Conservation (phyloP, 495 filamentous ascomycete genomes). For the Lasiosphaeria hispida region DNA sequence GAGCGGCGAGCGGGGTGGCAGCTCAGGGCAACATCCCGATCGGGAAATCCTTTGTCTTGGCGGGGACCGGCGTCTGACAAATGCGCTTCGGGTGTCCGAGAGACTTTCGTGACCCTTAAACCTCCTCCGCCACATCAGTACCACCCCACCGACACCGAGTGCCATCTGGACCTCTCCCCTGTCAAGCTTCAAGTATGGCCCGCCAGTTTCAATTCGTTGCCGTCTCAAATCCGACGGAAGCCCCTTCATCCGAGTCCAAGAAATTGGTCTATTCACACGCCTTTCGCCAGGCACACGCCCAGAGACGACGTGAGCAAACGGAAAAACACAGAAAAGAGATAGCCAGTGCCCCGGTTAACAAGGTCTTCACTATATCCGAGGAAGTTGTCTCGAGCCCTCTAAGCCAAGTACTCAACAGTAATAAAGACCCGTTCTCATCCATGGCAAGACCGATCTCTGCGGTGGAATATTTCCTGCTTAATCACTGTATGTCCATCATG, state of each 20-base stretch:
- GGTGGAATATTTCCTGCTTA: slow-evolving; percentile 13
- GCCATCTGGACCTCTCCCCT: not conserved
- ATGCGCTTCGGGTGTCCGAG: not conserved
- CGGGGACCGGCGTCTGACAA: slow-evolving; percentile 3
- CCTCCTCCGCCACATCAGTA: not conserved
- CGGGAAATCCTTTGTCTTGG: slow-evolving; percentile 7
- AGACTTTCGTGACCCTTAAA: not conserved
- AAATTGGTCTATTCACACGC: slow-evolving; percentile 15
- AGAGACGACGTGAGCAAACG: slow-evolving; percentile 6
- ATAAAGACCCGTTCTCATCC: slow-evolving; percentile 14
- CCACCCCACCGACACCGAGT: not conserved
- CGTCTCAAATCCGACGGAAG: slow-evolving; percentile 8
- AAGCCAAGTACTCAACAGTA: slow-evolving; percentile 3
- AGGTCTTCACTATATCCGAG: not conserved
- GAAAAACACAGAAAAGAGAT: slow-evolving; percentile 1
- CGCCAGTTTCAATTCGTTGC: slow-evolving; percentile 11
- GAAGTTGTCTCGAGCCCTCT: slow-evolving; percentile 1
- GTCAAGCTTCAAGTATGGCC: slow-evolving; percentile 8
- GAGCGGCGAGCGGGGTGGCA: not conserved
- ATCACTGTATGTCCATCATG: slow-evolving; percentile 12
- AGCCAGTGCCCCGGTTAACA: not conserved
- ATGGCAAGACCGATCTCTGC: slow-evolving; percentile 12
- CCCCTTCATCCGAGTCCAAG: slow-evolving; percentile 6
- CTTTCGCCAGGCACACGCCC: slow-evolving; percentile 14
- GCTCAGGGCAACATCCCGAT: not conserved